Evolutionary conservation across 108 stramenopile species (phyloP).

Genomic region (Fistulifera pelliculosa): DNA sequence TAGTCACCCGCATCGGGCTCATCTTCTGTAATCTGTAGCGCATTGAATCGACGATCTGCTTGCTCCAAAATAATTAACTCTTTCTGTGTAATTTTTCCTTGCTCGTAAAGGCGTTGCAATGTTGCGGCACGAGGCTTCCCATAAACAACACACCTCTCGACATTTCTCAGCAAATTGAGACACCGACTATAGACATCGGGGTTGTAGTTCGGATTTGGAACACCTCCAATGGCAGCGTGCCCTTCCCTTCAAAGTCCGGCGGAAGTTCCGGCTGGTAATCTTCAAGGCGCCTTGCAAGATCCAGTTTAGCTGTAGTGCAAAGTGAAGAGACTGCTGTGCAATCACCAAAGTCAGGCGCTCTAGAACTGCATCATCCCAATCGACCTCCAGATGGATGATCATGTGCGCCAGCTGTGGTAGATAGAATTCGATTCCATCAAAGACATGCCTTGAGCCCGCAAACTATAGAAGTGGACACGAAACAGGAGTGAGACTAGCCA

Average conservation of each 20-base stretch:
- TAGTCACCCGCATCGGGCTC: conserved; percentile 5
- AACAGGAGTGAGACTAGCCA: background rate
- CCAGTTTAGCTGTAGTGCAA: conserved; percentile 96
- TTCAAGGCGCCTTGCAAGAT: conserved; percentile 94
- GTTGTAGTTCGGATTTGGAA: conserved; percentile 78
- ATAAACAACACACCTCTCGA: conserved; percentile 92
- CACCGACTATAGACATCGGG: conserved; percentile 87
- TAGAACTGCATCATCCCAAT: conserved; percentile 89
- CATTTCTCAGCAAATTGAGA: conserved; percentile 84
- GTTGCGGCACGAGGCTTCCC: conserved; percentile 62
- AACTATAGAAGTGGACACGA: conserved; percentile 36
- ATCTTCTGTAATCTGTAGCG: conserved; percentile 64
- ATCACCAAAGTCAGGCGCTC: conserved; percentile 94
- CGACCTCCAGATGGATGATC: conserved; percentile 96
- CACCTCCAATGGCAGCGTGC: conserved; percentile 19
- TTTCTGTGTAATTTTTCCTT: conserved; percentile 75
- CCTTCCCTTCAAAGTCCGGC: conserved; percentile 21
- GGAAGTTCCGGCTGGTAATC: conserved; percentile 92
- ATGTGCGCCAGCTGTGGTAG: conserved; percentile 98
- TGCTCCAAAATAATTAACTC: conserved; percentile 84
- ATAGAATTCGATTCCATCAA: conserved; percentile 98
- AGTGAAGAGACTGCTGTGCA: conserved; percentile 94
- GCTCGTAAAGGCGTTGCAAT: conserved; percentile 84
- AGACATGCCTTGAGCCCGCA: conserved; percentile 90
- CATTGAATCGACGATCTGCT: conserved; percentile 89